These are phyloP conservation scores for Rhododendron ovatum DNA, from an alignment of 148 eudicot species.

Conservation along the genomic window DNA sequence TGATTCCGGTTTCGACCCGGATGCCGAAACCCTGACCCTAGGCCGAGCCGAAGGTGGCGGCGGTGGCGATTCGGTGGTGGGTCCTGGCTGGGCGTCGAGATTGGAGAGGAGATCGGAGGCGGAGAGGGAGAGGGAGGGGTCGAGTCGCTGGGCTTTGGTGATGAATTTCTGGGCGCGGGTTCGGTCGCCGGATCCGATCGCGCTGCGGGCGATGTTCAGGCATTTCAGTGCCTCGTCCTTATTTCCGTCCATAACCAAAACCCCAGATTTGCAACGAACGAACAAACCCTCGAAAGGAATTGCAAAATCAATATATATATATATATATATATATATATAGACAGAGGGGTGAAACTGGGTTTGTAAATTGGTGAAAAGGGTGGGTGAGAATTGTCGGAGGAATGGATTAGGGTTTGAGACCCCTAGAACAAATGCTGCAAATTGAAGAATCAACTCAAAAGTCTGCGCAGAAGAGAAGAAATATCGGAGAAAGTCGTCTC, in stretches of 20 bases:
- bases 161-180: conserved; percentile 42
- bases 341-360: too few species aligned
- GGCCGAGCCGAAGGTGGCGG: conserved; percentile 13
- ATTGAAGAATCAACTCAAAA: too few species aligned
- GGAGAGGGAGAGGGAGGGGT: conserved; percentile 40
- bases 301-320: not conserved
- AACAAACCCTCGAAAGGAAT: not conserved
- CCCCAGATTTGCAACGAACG: not conserved
- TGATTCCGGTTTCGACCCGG: conserved; percentile 12
- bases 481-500: not conserved
- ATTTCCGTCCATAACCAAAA: conserved; percentile 44
- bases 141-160: conserved; percentile 41
- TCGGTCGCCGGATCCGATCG: conserved; percentile 32
- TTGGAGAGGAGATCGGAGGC: conserved; percentile 27
- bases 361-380: too few species aligned
- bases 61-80: conserved; percentile 6
- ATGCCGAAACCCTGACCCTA: conserved; percentile 31
- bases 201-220: conserved; percentile 30
- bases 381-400: too few species aligned
- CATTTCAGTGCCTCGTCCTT: conserved; percentile 54
- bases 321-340: too few species aligned
- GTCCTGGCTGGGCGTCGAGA: conserved; percentile 1
- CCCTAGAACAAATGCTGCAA: too few species aligned
- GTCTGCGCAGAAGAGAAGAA: too few species aligned
- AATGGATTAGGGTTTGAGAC: too few species aligned